Evolutionary conservation across 306 rosid genomes (phyloP), one percentile per base, ranked within the genome.

Genomic region (Canavalia gladiata): DNA sequence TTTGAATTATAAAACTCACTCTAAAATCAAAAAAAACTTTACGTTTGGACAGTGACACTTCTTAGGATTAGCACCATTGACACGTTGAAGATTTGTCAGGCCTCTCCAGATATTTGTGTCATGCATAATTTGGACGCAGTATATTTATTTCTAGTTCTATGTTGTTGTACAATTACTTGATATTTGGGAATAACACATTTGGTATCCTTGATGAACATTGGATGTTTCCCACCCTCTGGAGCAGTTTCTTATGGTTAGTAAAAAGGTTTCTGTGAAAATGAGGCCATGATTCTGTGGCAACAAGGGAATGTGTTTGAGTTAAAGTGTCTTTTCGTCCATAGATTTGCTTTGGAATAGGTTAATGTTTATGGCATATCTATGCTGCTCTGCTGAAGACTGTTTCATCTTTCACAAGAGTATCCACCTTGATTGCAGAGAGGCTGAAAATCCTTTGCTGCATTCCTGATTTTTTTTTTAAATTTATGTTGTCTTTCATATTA

Each of bases 231-330:
- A 41, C 50, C 45, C 45, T 65, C 41, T n/a, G 50, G 6, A 39
- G 29, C 50, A n/a, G 6, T 65, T n/a, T 12, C 30, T 35, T 63
- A 35, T 63, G 69, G 69, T 12, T 13, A 12, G 47, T 63, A 13
- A 35, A 5, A 37, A 63, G n/a, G 46, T 13, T 63, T 37, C 37
- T 28, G 30, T 5, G 11, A 47, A 63, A 63, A 63, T 13, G 30
- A 63, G 30, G 47, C 9, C 69, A 13, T 62, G 30, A 63, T 37
- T 37, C 7, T 59, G 65, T 59, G 65, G 41, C 69, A 63, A 29
- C 30, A 13, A 12, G 47, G 2, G 2, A 28, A 6, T 5, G 6
- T 13, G 25, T 34, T 60, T 10, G 67, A 60, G 67, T 60, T 33
- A 2, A 30, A 31, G 6, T 4, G 39, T 59, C 35, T 59, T 1